Base-by-base conservation (phyloP, 2,329 filamentous ascomycete genomes). In the Trichoderma cornu-damae region DNA sequence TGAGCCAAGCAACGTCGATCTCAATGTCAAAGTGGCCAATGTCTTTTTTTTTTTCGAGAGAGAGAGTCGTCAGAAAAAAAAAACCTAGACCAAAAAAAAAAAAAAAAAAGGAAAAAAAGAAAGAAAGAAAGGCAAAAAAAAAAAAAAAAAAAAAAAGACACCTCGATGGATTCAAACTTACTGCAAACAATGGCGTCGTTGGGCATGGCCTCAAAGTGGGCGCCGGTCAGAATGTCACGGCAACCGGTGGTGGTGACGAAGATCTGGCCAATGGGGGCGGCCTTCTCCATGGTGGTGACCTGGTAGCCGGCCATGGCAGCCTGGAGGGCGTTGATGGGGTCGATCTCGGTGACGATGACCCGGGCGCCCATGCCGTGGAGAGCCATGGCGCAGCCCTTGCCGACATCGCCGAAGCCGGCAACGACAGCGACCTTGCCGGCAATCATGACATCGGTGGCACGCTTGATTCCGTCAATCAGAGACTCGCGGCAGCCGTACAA, bases 21-120 rank as follows among this genome's bases (percentile, higher is more conserved):
- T 99, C 94, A 70, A 96, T 96, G 77, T 99, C 93, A 79, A 99
- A 99, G 84, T 99, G 93, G 75, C 93, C 93, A 79, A 99, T 99
- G 85, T 99, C 84, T 68, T 66, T 32, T 48, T 35, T 42, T n/a
- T n/a, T n/a, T n/a, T n/a, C n/a, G n/a, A n/a, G n/a, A n/a, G n/a
- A n/a, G n/a, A n/a, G 16, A 6, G 6, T 12, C 22, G 49, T 58
- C 28, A 47, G 26, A 16, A n/a, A 22, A 34, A 11, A 47, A 46
- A 34, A n/a, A n/a, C n/a, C n/a, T n/a, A n/a, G n/a, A n/a, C n/a
- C n/a, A n/a, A n/a, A n/a, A n/a, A 47, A 20, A 16, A n/a, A 22
- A 34, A 11, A 47, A 46, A 34, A 47, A 20, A 16, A n/a, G 20
- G 30, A 11, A 47, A 46, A 34, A 47, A 20, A 16, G n/a, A 22